phyloP scores from a whole-genome alignment of 2,329 filamentous ascomycete species.

The Blastomyces parvus region DNA sequence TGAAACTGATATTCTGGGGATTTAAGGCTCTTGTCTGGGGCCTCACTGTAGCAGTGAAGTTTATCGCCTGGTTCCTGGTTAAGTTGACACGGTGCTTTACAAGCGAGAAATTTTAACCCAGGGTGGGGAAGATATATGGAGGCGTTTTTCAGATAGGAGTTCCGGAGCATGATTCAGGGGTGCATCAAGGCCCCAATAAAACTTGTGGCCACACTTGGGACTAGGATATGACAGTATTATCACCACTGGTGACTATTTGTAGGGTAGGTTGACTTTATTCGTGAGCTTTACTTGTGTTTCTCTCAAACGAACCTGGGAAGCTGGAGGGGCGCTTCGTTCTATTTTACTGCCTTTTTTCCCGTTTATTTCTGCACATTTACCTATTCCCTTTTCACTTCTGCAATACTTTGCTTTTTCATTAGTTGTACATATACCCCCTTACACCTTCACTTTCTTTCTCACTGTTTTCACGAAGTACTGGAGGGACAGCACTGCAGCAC shows the following conservation, averaged over 20 bases:
- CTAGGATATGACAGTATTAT: neutral
- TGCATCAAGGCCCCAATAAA: neutral
- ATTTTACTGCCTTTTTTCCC: neutral
- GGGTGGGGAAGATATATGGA: neutral
- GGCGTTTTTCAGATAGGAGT: neutral
- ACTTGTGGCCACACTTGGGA: neutral
- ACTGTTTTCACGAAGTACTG: neutral
- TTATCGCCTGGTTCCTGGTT: slow-evolving; percentile 36
- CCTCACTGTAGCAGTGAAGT: slow-evolving; percentile 31
- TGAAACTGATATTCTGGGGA: slow-evolving; percentile 32
- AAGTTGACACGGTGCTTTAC: slow-evolving; percentile 31
- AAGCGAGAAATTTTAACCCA: slow-evolving; percentile 34
- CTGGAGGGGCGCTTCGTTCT: neutral
- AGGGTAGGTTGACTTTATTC: neutral
- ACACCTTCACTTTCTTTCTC: neutral
- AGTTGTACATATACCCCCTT: neutral
- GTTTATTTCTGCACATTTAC: neutral
- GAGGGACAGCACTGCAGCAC: neutral
- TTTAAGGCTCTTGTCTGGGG: slow-evolving; percentile 31
- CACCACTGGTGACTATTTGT: neutral
- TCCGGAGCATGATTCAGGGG: neutral
- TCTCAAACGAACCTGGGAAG: neutral
- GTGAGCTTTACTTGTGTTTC: neutral
- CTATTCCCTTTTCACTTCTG: neutral
- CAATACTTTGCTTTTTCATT: neutral